Evolutionary conservation across 345 rosid genomes (phyloP).

Genomic region (Aurinia saxatilis): DNA sequence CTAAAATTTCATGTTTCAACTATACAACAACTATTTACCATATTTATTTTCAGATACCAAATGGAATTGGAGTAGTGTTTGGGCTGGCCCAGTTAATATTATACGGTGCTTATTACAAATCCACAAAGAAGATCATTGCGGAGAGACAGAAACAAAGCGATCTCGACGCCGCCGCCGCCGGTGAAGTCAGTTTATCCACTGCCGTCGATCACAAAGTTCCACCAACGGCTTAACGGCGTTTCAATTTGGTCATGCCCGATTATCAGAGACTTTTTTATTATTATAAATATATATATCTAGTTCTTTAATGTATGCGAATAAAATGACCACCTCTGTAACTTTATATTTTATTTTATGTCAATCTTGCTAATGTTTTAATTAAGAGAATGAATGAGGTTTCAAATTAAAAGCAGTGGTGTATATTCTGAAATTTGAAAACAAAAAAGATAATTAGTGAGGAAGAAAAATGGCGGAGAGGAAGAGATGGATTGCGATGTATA

Average conservation of each 20-base stretch:
- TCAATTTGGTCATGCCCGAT: neutral
- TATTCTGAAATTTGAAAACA: too few relatives aligned
- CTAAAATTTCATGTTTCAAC: neutral
- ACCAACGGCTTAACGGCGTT: neutral
- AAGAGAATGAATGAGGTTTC: neutral
- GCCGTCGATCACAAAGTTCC: conserved; percentile 8
- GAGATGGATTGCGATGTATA: conserved; percentile 75
- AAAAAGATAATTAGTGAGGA: too few relatives aligned
- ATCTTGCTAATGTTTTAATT: too few relatives aligned
- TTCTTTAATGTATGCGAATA: neutral
- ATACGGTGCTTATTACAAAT: conserved; percentile 56
- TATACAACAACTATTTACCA: neutral
- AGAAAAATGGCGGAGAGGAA: conserved; percentile 36
- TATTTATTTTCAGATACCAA: conserved; percentile 44
- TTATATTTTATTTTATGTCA: too few relatives aligned
- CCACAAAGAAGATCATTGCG: conserved; percentile 43
- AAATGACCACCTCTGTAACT: neutral
- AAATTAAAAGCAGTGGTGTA: too few relatives aligned
- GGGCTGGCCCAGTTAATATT: conserved; percentile 50
- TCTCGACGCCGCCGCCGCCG: too few relatives aligned
- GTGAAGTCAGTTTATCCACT: conserved; percentile 32
- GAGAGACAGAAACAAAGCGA: conserved; percentile 25
- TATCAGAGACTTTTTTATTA: neutral
- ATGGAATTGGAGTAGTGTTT: conserved; percentile 61
- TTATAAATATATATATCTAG: too few relatives aligned